A percentile compares a stretch with the other conserved stretches of the same genome.
Evolutionary conservation across 2,329 filamentous ascomycete genomes (phyloP).

Genomic region (Aureobasidium sp.): DNA sequence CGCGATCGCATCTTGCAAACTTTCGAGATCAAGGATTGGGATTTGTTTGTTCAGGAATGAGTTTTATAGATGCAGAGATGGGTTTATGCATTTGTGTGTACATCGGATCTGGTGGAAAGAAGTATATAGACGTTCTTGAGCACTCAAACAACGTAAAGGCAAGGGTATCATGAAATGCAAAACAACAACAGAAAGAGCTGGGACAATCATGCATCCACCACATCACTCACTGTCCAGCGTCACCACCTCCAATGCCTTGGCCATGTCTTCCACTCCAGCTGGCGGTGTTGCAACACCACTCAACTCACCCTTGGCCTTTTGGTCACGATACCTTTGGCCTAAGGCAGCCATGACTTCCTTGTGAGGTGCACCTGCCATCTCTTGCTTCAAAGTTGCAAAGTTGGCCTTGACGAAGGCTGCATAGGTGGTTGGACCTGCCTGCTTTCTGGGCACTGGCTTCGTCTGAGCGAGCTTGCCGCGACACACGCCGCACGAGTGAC

Average conservation of each 20-base stretch:
- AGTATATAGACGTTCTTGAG: not conserved
- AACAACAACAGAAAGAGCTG: not conserved
- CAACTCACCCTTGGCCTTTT: slow-evolving; percentile 28
- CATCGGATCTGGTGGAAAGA: not conserved
- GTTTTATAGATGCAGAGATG: not conserved
- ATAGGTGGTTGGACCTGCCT: slow-evolving; percentile 36
- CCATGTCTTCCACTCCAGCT: slow-evolving; percentile 19
- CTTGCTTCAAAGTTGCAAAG: slow-evolving; percentile 53
- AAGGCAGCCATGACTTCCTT: slow-evolving; percentile 65
- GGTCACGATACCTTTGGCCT: slow-evolving; percentile 54
- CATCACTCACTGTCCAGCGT: slow-evolving; percentile 20
- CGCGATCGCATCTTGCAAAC: slow-evolving; percentile 66
- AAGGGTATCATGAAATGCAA: slow-evolving; percentile 6
- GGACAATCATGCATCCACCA: not conserved
- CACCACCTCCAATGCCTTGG: slow-evolving; percentile 20
- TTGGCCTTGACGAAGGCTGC: slow-evolving; percentile 59
- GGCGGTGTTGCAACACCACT: not conserved
- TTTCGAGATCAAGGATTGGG: slow-evolving; percentile 76
- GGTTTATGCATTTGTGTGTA: not conserved
- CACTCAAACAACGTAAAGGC: not conserved
- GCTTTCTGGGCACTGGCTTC: slow-evolving; percentile 61
- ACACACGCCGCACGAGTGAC: slow-evolving; percentile 72
- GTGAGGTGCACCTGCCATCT: slow-evolving; percentile 50
- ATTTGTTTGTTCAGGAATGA: slow-evolving; percentile 52
- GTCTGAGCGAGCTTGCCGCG: slow-evolving; percentile 63